Conservation (phyloP, 2,329 filamentous ascomycete genomes). For the Emergomyces pasteurianus region DNA sequence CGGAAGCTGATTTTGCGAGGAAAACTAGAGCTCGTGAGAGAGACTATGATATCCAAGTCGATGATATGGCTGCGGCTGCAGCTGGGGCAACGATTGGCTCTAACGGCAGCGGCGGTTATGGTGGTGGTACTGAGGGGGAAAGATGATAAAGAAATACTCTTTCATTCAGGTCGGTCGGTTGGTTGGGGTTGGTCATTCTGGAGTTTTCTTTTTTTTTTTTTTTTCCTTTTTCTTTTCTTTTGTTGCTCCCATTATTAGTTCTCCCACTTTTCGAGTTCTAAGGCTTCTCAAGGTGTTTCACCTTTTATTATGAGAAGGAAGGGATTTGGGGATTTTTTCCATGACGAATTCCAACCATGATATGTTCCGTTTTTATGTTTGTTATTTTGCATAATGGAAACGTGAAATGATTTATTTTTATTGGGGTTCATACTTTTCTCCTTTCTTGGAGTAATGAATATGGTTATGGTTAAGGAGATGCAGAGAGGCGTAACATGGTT, state of each 20-base stretch:
- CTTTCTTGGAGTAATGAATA: neutral
- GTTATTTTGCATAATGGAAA: neutral
- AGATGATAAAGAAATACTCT: neutral
- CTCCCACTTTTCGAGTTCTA: no score
- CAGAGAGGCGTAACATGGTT: no score
- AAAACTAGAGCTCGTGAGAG: constrained; percentile 6
- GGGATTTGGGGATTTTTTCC: neutral
- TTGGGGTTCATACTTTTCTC: neutral
- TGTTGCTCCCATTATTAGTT: neutral
- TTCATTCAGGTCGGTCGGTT: neutral
- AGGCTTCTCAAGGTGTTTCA: neutral
- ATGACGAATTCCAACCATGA: neutral
- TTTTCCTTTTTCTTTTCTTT: neutral
- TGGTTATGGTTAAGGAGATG: neutral
- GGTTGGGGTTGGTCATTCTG: neutral
- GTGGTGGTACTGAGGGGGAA: neutral
- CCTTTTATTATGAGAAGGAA: neutral
- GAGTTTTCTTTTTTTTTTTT: neutral
- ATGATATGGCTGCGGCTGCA: neutral
- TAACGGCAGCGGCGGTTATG: neutral
- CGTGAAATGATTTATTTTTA: neutral
- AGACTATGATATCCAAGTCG: neutral
- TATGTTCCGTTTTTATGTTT: neutral
- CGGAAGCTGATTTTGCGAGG: constrained; percentile 22
- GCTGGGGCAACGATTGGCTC: neutral